Evolutionary conservation across 768 basidiomycete species (phyloP).

Genomic region (Collybiopsis luxurians): DNA sequence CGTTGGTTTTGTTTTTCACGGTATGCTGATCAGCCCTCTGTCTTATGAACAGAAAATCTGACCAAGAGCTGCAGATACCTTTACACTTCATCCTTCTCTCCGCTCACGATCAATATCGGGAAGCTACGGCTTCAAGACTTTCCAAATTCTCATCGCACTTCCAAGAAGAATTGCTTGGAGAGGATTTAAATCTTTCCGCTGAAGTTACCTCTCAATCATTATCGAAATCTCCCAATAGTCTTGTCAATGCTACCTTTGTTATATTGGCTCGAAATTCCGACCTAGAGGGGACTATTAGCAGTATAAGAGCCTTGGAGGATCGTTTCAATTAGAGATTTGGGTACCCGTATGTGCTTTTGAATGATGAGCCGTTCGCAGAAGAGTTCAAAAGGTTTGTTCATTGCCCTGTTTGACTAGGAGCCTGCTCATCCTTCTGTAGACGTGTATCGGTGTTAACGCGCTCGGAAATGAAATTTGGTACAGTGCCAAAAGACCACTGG

Average conservation of each 20-base stretch:
- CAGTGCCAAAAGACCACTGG: slow-evolving; percentile 61
- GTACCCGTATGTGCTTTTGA: slow-evolving; percentile 66
- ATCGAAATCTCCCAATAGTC: background rate
- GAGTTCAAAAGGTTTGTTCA: slow-evolving; percentile 44
- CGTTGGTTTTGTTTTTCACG: too few relatives aligned
- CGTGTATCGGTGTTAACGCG: slow-evolving; percentile 21
- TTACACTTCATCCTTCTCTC: background rate
- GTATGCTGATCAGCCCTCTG: too few relatives aligned
- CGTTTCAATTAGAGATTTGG: slow-evolving; percentile 55
- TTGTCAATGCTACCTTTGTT: slow-evolving; percentile 58
- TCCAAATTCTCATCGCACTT: background rate
- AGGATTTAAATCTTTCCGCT: background rate
- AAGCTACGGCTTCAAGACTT: background rate
- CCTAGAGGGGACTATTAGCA: slow-evolving; percentile 39
- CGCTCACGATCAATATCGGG: background rate
- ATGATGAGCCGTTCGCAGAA: slow-evolving; percentile 55
- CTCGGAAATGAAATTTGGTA: slow-evolving; percentile 42
- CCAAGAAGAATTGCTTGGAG: background rate
- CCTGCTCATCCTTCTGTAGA: slow-evolving; percentile 14
- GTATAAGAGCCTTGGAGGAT: slow-evolving; percentile 54
- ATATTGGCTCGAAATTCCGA: slow-evolving; percentile 52
- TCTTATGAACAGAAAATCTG: too few relatives aligned
- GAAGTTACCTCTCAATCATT: background rate
- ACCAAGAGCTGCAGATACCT: too few relatives aligned
- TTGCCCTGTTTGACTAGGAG: background rate